Percentiles rank a stretch among this genome's conserved stretches.
phyloP scores from a whole-genome alignment of 305 asterid species.

The Fraxinus nigra region DNA sequence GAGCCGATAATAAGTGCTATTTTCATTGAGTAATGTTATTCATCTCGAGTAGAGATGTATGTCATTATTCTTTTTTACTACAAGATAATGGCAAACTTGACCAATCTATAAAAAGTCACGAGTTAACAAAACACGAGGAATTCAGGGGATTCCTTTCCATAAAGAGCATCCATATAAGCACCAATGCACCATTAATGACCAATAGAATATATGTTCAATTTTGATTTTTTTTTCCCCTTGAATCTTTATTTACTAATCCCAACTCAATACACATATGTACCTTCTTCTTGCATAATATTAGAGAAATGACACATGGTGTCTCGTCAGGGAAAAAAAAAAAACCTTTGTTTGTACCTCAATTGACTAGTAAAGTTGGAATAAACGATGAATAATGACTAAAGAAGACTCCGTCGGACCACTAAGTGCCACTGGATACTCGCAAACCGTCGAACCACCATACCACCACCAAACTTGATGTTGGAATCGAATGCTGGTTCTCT shows the following conservation, averaged over 20 bases:
- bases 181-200: conserved; percentile 11
- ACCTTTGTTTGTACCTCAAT: no score
- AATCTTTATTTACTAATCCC: not conserved
- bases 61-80: conserved; percentile 7
- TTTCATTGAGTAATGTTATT: not conserved
- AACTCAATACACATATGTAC: not conserved
- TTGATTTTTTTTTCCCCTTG: not conserved
- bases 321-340: no score
- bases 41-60: not conserved
- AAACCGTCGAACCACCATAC: no score
- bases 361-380: not conserved
- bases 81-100: conserved; percentile 28
- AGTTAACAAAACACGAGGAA: not conserved
- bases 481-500: no score
- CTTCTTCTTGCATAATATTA: not conserved
- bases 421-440: no score
- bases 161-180: not conserved
- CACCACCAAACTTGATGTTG: not conserved
- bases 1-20: conserved; percentile 20
- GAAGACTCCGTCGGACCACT: no score
- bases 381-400: not conserved
- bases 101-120: not conserved
- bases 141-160: not conserved
- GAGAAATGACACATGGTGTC: not conserved
- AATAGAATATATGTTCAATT: not conserved